Evolutionary conservation across 169 alveolate genomes (phyloP), one percentile per base, ranked within the genome.

Genomic region (Plasmodium malariae): DNA sequence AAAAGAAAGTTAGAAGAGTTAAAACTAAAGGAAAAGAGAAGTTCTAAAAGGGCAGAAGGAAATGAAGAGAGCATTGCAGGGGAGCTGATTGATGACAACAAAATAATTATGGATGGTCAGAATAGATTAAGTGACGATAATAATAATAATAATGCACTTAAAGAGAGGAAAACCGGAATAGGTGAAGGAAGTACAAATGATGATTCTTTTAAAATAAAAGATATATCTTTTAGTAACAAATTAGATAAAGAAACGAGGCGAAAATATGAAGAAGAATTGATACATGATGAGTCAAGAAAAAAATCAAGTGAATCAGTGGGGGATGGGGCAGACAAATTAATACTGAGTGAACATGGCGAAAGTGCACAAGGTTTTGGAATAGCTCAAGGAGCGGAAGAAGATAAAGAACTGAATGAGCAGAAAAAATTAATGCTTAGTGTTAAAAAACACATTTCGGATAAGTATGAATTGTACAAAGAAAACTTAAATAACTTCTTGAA

Each of bases 1-100:
- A 78, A 78, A 32, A 48, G 78, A n/a, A 78, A 67, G 24, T 34
- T 78, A 54, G 89, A 78, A 55, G 78, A 78, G 24, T 36, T 78
- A 34, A 17, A 55, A 21, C 17, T 24, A 48, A 65, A 63, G 26
- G 89, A 65, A 19, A 78, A 45, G 37, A 36, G 43, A 59, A 73
- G 28, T 55, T 36, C 14, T 19, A 30, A 5, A 2, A 32, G 21
- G 21, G n/a, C 6, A 45, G 21, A 73, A 24, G 57, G 36, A 36
- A 73, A 73, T 28, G 51, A 55, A 2, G 2, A 28, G 6, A 14
- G 24, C 24, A n/a, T 78, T 30, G 30, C 17, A 4, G 89, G 37
- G 9, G 67, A 48, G 9, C 65, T 78, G 14, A 36, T 45, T 4
- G 55, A 78, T 24, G 89, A 78, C 6, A 78, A 30, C 9, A 19